These are phyloP conservation scores for Beauveria australis DNA, from an alignment of 2,329 filamentous ascomycete species.

Conservation along the genomic window DNA sequence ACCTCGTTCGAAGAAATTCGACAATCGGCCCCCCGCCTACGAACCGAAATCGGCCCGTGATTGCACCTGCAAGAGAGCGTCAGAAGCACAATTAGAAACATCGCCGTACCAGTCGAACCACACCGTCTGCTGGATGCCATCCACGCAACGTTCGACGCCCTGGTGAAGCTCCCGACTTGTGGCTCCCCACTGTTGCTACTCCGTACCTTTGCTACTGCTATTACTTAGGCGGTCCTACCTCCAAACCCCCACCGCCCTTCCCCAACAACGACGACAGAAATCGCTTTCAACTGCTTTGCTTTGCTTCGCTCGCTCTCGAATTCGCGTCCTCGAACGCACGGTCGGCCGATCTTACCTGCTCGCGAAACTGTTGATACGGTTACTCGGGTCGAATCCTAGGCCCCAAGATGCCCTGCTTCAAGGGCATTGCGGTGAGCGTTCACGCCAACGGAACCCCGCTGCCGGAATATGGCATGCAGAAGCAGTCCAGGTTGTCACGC, in stretches of 20 bases:
- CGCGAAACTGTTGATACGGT: not conserved
- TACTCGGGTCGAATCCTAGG: not conserved
- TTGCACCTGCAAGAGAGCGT: not conserved
- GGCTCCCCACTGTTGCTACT: not conserved
- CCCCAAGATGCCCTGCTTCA: conserved; percentile 82
- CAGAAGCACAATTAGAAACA: not conserved
- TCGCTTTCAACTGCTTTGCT: not conserved
- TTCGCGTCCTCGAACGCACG: not conserved
- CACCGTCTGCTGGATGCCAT: not conserved
- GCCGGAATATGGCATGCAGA: conserved; percentile 89
- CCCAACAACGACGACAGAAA: conserved; percentile 7
- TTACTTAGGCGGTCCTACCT: not conserved
- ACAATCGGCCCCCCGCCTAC: not conserved
- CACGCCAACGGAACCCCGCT: conserved; percentile 75
- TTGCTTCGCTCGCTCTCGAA: not conserved
- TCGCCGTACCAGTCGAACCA: not conserved
- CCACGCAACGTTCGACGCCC: not conserved
- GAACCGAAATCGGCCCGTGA: not conserved
- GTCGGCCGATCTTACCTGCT: not conserved
- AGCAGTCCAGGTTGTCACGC: conserved; percentile 79
- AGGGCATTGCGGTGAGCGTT: conserved; percentile 96
- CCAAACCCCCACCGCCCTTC: conserved; percentile 10
- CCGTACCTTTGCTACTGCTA: not conserved
- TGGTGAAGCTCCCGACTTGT: not conserved
- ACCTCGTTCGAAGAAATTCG: not conserved